Conservation (phyloP, 2,329 filamentous ascomycete genomes). For the Venturia oleaginea region DNA sequence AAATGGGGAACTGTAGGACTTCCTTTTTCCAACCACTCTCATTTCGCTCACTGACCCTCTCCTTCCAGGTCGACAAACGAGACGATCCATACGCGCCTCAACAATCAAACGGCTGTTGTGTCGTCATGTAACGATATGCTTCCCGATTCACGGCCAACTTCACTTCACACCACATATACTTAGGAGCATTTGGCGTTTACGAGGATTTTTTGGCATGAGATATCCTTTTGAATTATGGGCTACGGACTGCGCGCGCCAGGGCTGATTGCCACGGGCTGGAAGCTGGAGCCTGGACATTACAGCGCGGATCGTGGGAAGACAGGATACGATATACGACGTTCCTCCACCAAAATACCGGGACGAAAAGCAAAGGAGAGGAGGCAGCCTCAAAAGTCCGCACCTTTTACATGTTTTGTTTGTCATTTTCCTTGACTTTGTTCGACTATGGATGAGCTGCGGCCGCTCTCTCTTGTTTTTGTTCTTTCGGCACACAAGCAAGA, state of each 20-base stretch:
- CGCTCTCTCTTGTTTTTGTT: constrained; percentile 1
- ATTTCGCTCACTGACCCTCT: not conserved
- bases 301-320: not conserved
- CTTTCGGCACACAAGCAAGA: constrained; percentile 1
- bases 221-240: constrained; percentile 2
- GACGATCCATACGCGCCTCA: constrained; percentile 98
- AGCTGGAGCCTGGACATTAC: not conserved
- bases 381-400: not conserved
- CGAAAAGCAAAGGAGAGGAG: not conserved
- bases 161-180: constrained; percentile 15
- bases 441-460: not conserved
- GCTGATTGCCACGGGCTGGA: not conserved
- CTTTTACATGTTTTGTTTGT: constrained; percentile 8
- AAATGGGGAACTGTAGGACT: constrained; percentile 72
- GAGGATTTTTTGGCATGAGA: not conserved
- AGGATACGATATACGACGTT: not conserved
- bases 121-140: constrained; percentile 64
- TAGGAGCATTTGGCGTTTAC: constrained; percentile 7
- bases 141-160: constrained; percentile 18
- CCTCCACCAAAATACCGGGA: not conserved
- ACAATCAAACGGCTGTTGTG: constrained; percentile 86
- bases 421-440: constrained; percentile 2
- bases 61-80: constrained; percentile 66
- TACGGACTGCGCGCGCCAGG: not conserved
- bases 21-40: constrained; percentile 7